Evolutionary conservation across 2,329 filamentous ascomycete genomes (phyloP), one percentile per base, ranked within the genome.

Genomic region (Fusarium newnesense): DNA sequence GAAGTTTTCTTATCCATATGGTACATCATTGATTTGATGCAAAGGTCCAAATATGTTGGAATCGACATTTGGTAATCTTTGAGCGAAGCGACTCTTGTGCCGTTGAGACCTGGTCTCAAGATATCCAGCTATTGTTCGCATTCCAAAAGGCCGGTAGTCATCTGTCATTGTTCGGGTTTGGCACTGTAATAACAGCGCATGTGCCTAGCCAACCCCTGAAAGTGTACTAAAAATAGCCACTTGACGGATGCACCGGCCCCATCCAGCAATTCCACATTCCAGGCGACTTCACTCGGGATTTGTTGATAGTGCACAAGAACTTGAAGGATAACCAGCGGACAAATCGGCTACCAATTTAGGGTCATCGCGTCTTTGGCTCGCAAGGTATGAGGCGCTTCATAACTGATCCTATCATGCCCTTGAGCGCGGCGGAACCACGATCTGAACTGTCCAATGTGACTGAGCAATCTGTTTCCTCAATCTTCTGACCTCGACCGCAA

Each of bases 51-150:
- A 26, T 3, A 32, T 26, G 2, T 5, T 19, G 2, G 9, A 6
- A 19, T 19, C 16, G 19, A 6, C n/a, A 11, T 19, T 10, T 36
- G 2, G 7, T 15, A 15, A 2, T 15, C 4, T 15, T 52, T 15
- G 21, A 12, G 12, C 12, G 12, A 19, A 21, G 9, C 16, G 30
- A 13, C 9, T 53, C 10, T 7, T 54, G 5, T 18, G 19, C 13
- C 2, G 13, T n/a, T 16, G 15, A 10, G 7, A 4, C 4, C 7
- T 40, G 0, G 2, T 28, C 9, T n/a, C 13, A 28, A 7, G 4
- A 2, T 5, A 12, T 28, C 12, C 9, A 16, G 19, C 34, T 2
- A 39, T 28, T 26, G 18, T 18, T 54, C 19, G 10, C 19, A 54
- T 40, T 36, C n/a, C 49, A 34, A 2, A n/a, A 18, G 15, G 2